phyloP scores from a whole-genome alignment of 1,284 basidiomycete species.

The Xanthoconium separans region DNA sequence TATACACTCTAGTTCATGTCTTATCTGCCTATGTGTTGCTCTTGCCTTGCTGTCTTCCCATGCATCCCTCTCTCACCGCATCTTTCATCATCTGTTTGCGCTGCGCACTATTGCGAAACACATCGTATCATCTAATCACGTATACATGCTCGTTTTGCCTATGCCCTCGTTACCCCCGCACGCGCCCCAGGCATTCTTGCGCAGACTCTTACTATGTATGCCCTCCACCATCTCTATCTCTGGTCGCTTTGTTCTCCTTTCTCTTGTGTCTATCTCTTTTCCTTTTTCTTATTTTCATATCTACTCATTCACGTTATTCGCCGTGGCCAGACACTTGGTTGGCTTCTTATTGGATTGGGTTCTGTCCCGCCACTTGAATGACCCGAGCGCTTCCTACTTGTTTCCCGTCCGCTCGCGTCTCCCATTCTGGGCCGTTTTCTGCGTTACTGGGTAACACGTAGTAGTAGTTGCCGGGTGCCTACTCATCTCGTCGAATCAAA shows the following conservation, averaged over 20 bases:
- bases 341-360: slow-evolving; percentile 30
- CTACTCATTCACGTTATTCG: slow-evolving; percentile 34
- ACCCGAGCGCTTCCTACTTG: slow-evolving; percentile 34
- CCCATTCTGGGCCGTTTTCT: slow-evolving; percentile 22
- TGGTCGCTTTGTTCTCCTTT: slow-evolving; percentile 26
- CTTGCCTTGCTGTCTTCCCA: slow-evolving; percentile 33
- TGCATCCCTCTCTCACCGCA: slow-evolving; percentile 29
- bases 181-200: slow-evolving; percentile 20
- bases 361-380: slow-evolving; percentile 18
- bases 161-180: slow-evolving; percentile 17
- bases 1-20: slow-evolving; percentile 40
- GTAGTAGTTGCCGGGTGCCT: slow-evolving; percentile 37
- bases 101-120: slow-evolving; percentile 36
- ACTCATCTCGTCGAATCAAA: slow-evolving; percentile 25
- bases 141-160: slow-evolving; percentile 38
- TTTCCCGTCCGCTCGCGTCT: slow-evolving; percentile 33
- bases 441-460: slow-evolving; percentile 36
- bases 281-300: slow-evolving; percentile 34
- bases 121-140: slow-evolving; percentile 36
- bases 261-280: slow-evolving; percentile 25
- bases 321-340: slow-evolving; percentile 18
- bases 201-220: slow-evolving; percentile 27
- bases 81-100: slow-evolving; percentile 25
- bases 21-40: slow-evolving; percentile 35
- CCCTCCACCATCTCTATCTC: slow-evolving; percentile 13